Evolutionary conservation across 129 eudicot species (phyloP).

Genomic region (Solidago caesia): DNA sequence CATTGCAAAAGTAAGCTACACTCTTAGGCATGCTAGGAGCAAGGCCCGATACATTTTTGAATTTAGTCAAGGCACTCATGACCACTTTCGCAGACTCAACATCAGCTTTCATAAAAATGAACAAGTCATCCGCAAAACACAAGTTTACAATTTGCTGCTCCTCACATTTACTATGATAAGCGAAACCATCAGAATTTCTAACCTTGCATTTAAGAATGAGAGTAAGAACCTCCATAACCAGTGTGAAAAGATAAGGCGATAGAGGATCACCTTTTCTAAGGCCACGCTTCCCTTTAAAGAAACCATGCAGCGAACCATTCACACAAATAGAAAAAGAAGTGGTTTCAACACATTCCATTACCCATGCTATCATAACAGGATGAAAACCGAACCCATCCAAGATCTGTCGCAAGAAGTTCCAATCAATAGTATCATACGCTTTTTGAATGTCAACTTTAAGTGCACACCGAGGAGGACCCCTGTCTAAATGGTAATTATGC

Average conservation of each 20-base stretch:
- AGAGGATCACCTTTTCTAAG: background rate
- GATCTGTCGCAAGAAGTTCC: too few relatives aligned
- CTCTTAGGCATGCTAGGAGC: background rate
- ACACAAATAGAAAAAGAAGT: background rate
- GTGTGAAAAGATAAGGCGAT: background rate
- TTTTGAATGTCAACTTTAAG: too few relatives aligned
- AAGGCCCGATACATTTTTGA: background rate
- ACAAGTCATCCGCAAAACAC: background rate
- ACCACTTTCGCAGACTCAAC: too few relatives aligned
- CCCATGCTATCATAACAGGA: background rate
- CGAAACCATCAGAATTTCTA: background rate
- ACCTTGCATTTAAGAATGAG: background rate
- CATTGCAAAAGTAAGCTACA: background rate
- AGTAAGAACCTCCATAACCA: background rate
- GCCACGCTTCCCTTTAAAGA: background rate
- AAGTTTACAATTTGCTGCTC: background rate
- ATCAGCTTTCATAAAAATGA: too few relatives aligned
- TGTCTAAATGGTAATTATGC: too few relatives aligned
- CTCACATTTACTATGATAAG: background rate
- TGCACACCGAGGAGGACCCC: too few relatives aligned
- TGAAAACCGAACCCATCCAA: too few relatives aligned
- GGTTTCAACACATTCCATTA: background rate
- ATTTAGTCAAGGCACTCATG: background rate
- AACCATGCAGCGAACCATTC: background rate
- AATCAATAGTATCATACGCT: too few relatives aligned